A percentile compares a stretch with the other conserved stretches of the same genome.
These are phyloP conservation scores for Aspergillus awamori DNA, from an alignment of 2,329 filamentous ascomycete species.

Conservation along the genomic window DNA sequence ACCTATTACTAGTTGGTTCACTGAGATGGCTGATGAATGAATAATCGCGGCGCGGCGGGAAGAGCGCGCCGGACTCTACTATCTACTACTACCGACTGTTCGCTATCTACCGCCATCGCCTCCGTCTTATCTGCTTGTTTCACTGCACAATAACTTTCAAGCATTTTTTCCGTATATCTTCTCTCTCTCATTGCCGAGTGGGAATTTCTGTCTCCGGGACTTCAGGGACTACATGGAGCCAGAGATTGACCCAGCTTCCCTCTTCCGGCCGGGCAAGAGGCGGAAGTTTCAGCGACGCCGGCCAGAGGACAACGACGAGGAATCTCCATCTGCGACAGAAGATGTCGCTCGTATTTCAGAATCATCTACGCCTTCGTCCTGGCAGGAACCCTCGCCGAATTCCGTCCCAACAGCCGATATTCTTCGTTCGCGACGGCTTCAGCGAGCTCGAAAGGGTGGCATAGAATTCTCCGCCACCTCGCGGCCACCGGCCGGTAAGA, in stretches of 20 bases:
- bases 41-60: slow-evolving; percentile 4
- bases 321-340: slow-evolving; percentile 14
- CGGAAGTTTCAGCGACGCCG: slow-evolving; percentile 56
- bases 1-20: not conserved
- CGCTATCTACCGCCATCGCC: too few relatives aligned
- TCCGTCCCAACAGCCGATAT: slow-evolving; percentile 34
- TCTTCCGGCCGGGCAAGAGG: slow-evolving; percentile 55
- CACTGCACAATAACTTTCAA: not conserved
- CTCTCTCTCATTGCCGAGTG: not conserved
- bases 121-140: not conserved
- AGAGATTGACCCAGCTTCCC: slow-evolving; percentile 23
- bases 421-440: slow-evolving; percentile 42
- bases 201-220: not conserved
- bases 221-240: slow-evolving; percentile 31
- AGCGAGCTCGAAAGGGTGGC: slow-evolving; percentile 45
- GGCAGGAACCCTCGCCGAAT: slow-evolving; percentile 20
- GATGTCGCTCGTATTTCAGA: slow-evolving; percentile 14
- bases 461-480: slow-evolving; percentile 49
- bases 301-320: slow-evolving; percentile 23
- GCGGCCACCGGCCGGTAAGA: slow-evolving; percentile 24
- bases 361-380: slow-evolving; percentile 15
- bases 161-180: too few relatives aligned
- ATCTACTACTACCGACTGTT: not conserved
- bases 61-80: not conserved
- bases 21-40: slow-evolving; percentile 3